Evolutionary conservation across 2,329 filamentous ascomycete genomes (phyloP).

Genomic region (Sporothrix curviconia): DNA sequence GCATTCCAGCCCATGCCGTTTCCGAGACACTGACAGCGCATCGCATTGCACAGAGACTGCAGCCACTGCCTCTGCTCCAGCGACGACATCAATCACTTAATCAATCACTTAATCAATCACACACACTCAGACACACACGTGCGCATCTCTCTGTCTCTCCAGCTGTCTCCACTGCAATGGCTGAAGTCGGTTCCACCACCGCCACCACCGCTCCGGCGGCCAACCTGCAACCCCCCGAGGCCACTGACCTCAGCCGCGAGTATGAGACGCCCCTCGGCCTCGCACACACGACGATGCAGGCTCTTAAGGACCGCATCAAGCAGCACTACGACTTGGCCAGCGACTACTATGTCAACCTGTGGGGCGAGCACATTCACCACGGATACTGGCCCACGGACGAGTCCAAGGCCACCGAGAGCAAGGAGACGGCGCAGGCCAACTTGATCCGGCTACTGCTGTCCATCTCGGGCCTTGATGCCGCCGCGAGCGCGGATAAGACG

Average conservation of each 20-base stretch:
- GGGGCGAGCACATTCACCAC: slow-evolving; percentile 59
- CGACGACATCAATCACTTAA: too few relatives aligned
- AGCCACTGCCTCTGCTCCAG: too few relatives aligned
- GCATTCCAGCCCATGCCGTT: slow-evolving; percentile 1
- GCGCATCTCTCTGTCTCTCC: not conserved
- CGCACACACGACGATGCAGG: slow-evolving; percentile 40
- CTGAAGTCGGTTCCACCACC: not conserved
- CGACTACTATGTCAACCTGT: slow-evolving; percentile 56
- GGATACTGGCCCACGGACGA: slow-evolving; percentile 49
- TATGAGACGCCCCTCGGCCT: slow-evolving; percentile 41
- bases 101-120: too few relatives aligned
- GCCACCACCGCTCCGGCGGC: not conserved
- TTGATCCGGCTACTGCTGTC: slow-evolving; percentile 50
- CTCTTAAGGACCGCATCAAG: slow-evolving; percentile 52
- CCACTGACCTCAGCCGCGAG: slow-evolving; percentile 36
- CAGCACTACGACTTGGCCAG: slow-evolving; percentile 55
- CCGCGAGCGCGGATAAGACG: slow-evolving; percentile 13
- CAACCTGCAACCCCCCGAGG: slow-evolving; percentile 18
- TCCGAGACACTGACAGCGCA: not conserved
- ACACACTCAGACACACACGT: not conserved
- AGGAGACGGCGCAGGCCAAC: slow-evolving; percentile 52
- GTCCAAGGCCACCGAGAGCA: slow-evolving; percentile 42
- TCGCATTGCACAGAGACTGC: not conserved
- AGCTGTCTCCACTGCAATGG: not conserved
- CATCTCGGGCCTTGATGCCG: slow-evolving; percentile 33